phyloP scores from a whole-genome alignment of 345 rosid species.

The Theobroma cacao region DNA sequence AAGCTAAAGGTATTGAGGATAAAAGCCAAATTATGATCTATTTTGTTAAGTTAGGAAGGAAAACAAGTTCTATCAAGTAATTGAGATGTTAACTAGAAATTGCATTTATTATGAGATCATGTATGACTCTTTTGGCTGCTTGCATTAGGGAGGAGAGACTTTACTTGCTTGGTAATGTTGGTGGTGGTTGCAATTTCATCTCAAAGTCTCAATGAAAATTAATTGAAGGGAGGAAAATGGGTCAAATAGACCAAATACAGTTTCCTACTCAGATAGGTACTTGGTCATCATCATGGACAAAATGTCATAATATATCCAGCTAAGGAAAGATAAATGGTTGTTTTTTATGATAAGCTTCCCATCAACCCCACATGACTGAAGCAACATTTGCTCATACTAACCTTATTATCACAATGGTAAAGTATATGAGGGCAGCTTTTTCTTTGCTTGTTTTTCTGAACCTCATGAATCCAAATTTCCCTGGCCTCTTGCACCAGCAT shows the following conservation, averaged over 20 bases:
- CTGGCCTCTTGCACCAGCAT: background rate
- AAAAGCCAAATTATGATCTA: background rate
- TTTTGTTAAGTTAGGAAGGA: background rate
- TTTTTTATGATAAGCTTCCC: slow-evolving; percentile 9
- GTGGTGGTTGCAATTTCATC: slow-evolving; percentile 31
- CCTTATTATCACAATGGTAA: background rate
- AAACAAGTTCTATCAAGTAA: slow-evolving; percentile 4
- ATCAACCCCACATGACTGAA: background rate
- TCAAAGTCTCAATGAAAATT: background rate
- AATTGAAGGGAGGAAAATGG: background rate
- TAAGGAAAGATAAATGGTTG: slow-evolving; percentile 10
- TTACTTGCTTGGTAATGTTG: slow-evolving; percentile 3
- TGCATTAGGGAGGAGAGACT: background rate
- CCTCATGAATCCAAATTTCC: background rate
- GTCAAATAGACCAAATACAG: slow-evolving; percentile 10
- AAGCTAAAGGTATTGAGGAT: background rate
- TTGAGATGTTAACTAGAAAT: background rate
- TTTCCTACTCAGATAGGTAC: slow-evolving; percentile 14
- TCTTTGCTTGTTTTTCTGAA: background rate
- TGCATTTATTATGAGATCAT: background rate
- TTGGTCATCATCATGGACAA: slow-evolving; percentile 29
- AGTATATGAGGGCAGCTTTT: background rate
- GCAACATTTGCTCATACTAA: too few relatives aligned
- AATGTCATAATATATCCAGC: slow-evolving; percentile 29
- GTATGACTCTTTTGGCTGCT: background rate